These are phyloP conservation scores for Rutstroemia sp. DNA, from an alignment of 2,329 filamentous ascomycete genomes.

Conservation along the genomic window DNA sequence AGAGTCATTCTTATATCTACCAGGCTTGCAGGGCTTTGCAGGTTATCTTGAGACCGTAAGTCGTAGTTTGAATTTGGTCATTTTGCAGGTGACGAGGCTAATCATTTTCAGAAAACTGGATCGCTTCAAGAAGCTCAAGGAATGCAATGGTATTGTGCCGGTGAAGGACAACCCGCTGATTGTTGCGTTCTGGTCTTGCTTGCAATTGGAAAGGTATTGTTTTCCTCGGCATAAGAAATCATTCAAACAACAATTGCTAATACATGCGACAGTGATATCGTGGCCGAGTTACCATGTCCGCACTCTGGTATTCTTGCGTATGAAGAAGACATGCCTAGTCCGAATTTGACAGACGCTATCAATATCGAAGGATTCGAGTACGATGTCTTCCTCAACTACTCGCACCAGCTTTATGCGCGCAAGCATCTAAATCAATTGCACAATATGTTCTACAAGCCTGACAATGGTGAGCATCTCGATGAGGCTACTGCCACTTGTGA, in stretches of 20 bases:
- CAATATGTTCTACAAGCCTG: constrained; percentile 30
- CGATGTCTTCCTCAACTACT: constrained; percentile 50
- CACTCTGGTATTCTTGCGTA: constrained; percentile 55
- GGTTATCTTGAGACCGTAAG: constrained; percentile 63
- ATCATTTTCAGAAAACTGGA: constrained; percentile 26
- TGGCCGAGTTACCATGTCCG: constrained; percentile 70
- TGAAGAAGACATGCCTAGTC: constrained; percentile 59
- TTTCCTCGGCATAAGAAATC: not conserved
- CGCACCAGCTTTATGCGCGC: constrained; percentile 55
- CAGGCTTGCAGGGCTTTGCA: constrained; percentile 52
- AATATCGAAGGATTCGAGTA: constrained; percentile 38
- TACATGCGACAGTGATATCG: constrained; percentile 59
- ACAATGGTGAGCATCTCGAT: constrained; percentile 16
- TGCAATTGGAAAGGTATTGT: constrained; percentile 78
- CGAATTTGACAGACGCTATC: constrained; percentile 43
- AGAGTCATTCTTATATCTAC: constrained; percentile 64
- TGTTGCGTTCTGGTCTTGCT: constrained; percentile 85
- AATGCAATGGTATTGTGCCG: not conserved
- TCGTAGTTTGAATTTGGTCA: not conserved
- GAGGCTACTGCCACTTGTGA: constrained; percentile 36
- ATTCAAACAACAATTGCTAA: constrained; percentile 10
- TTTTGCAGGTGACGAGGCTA: constrained; percentile 5
- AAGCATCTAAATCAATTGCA: constrained; percentile 60
- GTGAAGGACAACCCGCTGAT: constrained; percentile 55
- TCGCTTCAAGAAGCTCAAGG: constrained; percentile 34